Percentiles rank a stretch among this genome's conserved stretches.
These are phyloP conservation scores for Daedaleopsis sinensis DNA, from an alignment of 768 basidiomycete genomes.

Conservation along the genomic window DNA sequence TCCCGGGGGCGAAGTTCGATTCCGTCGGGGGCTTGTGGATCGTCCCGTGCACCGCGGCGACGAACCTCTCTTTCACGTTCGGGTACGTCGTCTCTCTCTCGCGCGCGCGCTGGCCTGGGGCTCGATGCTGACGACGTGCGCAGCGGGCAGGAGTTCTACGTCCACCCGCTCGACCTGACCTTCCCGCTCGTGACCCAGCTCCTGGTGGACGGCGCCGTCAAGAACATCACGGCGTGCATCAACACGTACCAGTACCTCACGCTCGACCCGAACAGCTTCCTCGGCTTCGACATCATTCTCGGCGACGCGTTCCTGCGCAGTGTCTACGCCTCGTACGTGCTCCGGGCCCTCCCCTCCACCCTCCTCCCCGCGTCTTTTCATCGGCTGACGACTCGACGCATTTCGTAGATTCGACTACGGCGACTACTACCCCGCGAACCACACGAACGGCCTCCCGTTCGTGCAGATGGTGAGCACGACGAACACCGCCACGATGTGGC, in stretches of 20 bases:
- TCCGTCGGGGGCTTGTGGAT: conserved; percentile 27
- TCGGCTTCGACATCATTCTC: conserved; percentile 33
- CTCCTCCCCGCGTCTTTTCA: background rate
- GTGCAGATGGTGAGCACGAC: conserved; percentile 36
- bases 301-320: conserved; percentile 40
- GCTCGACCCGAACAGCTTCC: conserved; percentile 17
- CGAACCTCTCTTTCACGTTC: conserved; percentile 34
- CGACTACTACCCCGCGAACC: conserved; percentile 16
- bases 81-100: conserved; percentile 24
- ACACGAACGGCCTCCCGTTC: conserved; percentile 31
- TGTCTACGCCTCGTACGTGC: conserved; percentile 36
- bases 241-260: conserved; percentile 31
- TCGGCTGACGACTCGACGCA: background rate
- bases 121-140: background rate
- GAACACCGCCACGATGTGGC: conserved; percentile 21
- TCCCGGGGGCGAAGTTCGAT: conserved; percentile 33
- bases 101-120: background rate
- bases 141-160: conserved; percentile 42
- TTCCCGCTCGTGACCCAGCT: conserved; percentile 23
- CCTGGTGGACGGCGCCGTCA: background rate
- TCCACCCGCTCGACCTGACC: conserved; percentile 39
- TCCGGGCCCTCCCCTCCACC: background rate
- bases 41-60: conserved; percentile 35
- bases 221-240: conserved; percentile 31
- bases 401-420: conserved; percentile 28